A percentile compares a stretch with the other conserved stretches of the same genome.
Evolutionary conservation across 1,284 basidiomycete genomes (phyloP).

Genomic region (Rhodotorula sp.): DNA sequence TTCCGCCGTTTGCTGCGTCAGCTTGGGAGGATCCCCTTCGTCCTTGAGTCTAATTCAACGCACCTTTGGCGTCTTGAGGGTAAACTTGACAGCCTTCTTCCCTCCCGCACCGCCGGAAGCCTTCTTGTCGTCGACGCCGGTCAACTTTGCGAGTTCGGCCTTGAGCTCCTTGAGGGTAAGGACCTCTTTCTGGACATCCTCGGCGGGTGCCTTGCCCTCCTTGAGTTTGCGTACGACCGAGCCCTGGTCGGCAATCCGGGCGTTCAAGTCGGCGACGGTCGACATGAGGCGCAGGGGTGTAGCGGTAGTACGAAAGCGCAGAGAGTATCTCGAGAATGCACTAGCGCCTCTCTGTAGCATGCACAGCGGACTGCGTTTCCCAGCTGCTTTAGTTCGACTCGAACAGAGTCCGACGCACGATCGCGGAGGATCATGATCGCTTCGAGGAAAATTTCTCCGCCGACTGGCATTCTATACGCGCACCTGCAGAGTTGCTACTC

Average conservation of each 20-base stretch:
- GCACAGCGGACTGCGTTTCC: neutral
- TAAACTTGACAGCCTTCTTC: slow-evolving; percentile 36
- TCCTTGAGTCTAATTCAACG: neutral
- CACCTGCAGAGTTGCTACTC: too few species aligned
- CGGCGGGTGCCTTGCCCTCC: slow-evolving; percentile 21
- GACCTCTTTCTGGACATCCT: slow-evolving; percentile 17
- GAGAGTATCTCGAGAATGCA: neutral
- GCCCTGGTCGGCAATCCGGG: slow-evolving; percentile 27
- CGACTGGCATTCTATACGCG: too few species aligned
- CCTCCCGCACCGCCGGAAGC: neutral
- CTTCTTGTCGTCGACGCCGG: slow-evolving; percentile 14
- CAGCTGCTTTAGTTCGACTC: neutral
- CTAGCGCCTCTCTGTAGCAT: neutral
- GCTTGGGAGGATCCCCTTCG: too few species aligned
- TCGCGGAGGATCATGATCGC: neutral
- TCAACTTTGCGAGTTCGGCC: slow-evolving; percentile 17
- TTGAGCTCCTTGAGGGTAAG: slow-evolving; percentile 26
- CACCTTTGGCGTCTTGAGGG: slow-evolving; percentile 42
- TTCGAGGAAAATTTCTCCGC: too few species aligned
- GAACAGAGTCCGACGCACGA: neutral
- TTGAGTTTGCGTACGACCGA: slow-evolving; percentile 37
- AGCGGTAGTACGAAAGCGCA: neutral
- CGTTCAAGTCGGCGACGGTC: slow-evolving; percentile 26
- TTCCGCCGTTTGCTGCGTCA: neutral
- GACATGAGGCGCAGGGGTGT: slow-evolving; percentile 16